These are phyloP conservation scores for Kandelia obovata DNA, from an alignment of 345 rosid genomes.

Conservation along the genomic window DNA sequence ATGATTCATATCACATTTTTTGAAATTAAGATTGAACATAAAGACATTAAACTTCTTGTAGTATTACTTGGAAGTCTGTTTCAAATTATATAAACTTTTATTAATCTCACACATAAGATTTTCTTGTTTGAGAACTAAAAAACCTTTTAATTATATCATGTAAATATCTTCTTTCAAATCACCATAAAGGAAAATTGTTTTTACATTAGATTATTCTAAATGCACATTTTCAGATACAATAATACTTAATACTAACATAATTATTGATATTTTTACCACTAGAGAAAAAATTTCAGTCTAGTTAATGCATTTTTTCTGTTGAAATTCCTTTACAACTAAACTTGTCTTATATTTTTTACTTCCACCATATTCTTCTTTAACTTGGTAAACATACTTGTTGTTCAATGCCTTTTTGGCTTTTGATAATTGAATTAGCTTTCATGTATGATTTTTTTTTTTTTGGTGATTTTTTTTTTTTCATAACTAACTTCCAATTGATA, in stretches of 20 bases:
- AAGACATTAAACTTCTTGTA: not conserved
- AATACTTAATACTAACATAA: not conserved
- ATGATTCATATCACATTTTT: not conserved
- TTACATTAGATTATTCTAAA: not conserved
- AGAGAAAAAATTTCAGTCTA: not conserved
- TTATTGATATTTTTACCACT: not conserved
- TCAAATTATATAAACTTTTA: not conserved
- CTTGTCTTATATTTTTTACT: no score
- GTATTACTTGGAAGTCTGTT: not conserved
- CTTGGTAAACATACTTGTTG: no score
- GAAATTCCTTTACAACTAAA: no score
- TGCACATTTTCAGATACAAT: not conserved
- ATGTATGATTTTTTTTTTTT: no score
- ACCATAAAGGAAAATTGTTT: not conserved
- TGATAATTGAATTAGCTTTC: no score
- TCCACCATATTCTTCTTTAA: no score
- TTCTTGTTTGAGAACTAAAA: not conserved
- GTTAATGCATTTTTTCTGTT: not conserved
- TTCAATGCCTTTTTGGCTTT: no score
- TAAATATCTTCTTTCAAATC: not conserved
- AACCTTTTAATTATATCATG: not conserved
- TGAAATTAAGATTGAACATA: not conserved
- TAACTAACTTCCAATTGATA: no score
- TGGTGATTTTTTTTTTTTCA: no score
- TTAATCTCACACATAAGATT: not conserved